Percentiles rank a stretch among this genome's conserved stretches.
These are phyloP conservation scores for Pleurozium schreberi DNA, from an alignment of 225 moss, liverwort and hornwort genomes.

Conservation along the genomic window DNA sequence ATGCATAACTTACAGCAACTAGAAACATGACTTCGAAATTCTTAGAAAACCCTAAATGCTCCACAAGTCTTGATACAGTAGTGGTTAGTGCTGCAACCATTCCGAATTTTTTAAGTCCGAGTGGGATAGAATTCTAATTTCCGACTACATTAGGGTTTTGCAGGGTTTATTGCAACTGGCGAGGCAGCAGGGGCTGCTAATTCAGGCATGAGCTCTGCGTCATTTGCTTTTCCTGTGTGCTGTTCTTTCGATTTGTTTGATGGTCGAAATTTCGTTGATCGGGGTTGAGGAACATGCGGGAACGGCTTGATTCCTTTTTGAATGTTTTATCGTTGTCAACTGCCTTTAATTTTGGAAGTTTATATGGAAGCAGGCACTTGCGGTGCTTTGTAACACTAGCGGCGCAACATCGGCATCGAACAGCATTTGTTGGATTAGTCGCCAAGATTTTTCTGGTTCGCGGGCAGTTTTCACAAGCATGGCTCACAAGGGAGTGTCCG, in stretches of 20 bases:
- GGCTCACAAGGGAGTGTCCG: conserved; percentile 29
- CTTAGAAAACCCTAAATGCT: neutral
- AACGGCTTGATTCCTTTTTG: neutral
- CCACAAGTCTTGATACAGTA: neutral
- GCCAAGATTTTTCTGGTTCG: neutral
- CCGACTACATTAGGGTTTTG: neutral
- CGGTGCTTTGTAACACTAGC: neutral
- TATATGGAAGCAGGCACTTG: neutral
- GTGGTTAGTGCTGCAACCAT: neutral
- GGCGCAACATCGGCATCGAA: neutral
- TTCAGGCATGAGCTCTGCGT: neutral
- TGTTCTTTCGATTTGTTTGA: neutral
- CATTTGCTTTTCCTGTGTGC: neutral
- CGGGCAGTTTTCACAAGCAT: conserved; percentile 9
- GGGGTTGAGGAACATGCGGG: neutral
- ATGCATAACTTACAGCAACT: neutral
- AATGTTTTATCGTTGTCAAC: neutral
- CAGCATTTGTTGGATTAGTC: neutral
- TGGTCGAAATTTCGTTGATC: neutral
- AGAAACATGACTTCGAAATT: neutral
- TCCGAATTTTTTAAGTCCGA: neutral
- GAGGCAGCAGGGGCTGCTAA: neutral
- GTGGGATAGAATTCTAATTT: neutral
- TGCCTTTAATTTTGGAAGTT: neutral
- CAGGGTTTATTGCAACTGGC: neutral